Conservation (phyloP, 345 rosid genomes). For the Aethionema arabicum region DNA sequence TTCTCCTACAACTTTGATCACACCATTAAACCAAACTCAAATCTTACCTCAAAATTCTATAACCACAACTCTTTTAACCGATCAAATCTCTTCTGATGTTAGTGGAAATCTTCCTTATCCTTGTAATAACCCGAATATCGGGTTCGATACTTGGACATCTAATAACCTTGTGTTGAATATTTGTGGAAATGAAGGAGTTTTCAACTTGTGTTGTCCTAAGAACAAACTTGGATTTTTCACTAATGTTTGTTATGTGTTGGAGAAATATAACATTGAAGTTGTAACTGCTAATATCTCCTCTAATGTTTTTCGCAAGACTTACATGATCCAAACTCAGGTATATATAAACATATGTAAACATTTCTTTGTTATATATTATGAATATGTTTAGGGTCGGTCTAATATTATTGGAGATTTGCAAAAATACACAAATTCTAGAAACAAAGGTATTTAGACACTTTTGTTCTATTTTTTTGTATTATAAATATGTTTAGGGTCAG, state of each 20-base stretch:
- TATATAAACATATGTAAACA: conserved; percentile 20
- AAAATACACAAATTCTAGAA: neutral
- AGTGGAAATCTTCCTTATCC: conserved; percentile 30
- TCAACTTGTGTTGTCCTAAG: conserved; percentile 51
- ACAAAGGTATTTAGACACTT: no score
- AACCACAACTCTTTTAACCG: conserved; percentile 44
- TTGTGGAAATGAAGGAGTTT: conserved; percentile 57
- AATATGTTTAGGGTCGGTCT: neutral
- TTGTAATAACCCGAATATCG: conserved; percentile 37
- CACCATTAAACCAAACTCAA: conserved; percentile 34
- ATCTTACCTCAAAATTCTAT: neutral
- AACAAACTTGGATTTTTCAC: conserved; percentile 49
- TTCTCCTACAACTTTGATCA: conserved; percentile 31
- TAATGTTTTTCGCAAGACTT: conserved; percentile 38
- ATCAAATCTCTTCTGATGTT: conserved; percentile 41
- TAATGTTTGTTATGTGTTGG: conserved; percentile 50
- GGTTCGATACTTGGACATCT: conserved; percentile 61
- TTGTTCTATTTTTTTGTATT: no score
- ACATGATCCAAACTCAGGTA: conserved; percentile 64
- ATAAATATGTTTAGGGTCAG: neutral
- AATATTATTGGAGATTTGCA: neutral
- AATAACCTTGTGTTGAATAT: conserved; percentile 58
- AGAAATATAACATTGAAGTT: conserved; percentile 59
- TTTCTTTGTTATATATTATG: conserved; percentile 4
- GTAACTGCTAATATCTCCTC: conserved; percentile 53